Evolutionary conservation across 1,139 yeast genomes (phyloP).

Genomic region (Saccharomyces hybrid): DNA sequence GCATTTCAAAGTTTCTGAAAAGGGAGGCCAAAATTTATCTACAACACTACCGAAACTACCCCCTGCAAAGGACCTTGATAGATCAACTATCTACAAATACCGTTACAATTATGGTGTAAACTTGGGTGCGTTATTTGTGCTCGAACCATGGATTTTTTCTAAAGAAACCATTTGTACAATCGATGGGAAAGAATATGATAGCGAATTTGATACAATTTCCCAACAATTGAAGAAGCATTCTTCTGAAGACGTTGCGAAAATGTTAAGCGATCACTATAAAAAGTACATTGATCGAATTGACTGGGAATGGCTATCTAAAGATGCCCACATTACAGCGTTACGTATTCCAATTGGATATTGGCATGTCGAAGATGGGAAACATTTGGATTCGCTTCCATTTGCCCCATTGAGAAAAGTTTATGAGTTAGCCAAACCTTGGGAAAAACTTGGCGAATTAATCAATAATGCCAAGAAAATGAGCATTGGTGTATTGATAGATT

Average conservation of each 20-base stretch:
- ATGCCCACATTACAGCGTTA: constrained; percentile 63
- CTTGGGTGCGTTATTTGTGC: constrained; percentile 73
- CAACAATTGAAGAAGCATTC: constrained; percentile 45
- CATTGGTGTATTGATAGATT: constrained; percentile 72
- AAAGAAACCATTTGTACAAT: constrained; percentile 32
- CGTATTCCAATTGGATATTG: constrained; percentile 90
- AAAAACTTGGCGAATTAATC: constrained; percentile 34
- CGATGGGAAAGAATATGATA: background rate
- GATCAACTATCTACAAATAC: constrained; percentile 50
- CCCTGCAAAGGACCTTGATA: constrained; percentile 33
- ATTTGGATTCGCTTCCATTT: constrained; percentile 50
- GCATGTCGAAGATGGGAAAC: constrained; percentile 63
- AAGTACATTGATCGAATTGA: constrained; percentile 52
- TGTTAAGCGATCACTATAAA: constrained; percentile 63
- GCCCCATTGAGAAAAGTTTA: constrained; percentile 50
- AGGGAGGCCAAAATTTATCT: background rate
- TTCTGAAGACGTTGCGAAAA: constrained; percentile 43
- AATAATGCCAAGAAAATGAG: constrained; percentile 31
- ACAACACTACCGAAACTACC: constrained; percentile 3
- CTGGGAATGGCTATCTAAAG: constrained; percentile 61
- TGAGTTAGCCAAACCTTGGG: constrained; percentile 54
- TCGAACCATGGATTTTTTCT: constrained; percentile 69
- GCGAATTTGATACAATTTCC: constrained; percentile 65
- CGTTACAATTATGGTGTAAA: constrained; percentile 80
- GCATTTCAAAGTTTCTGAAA: background rate